Evolutionary conservation across 2,329 filamentous ascomycete species (phyloP), one percentile per base, ranked within the genome.

Genomic region (Bipolaris bicolor): DNA sequence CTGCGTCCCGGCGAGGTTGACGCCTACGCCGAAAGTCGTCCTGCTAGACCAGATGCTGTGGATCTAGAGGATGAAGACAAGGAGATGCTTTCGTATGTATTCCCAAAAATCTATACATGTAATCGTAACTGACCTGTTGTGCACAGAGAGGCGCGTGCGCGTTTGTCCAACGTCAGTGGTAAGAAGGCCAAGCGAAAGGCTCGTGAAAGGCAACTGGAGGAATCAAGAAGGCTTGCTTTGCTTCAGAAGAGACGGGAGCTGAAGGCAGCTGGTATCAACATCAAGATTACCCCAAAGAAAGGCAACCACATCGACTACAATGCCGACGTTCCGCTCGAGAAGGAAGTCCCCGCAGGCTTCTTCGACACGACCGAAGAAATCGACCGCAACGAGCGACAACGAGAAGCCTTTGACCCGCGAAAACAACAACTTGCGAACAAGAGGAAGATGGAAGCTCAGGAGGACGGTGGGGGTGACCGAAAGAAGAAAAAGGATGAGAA

Each of bases 301-400:
- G 88, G 92, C 81, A 95, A 95, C 0, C 90, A 98, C 80, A 99
- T 99, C 92, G 95, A 99, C 78, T 99, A 99, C 82, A 99, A 99
- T 77, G 95, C 95, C 68, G 95, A 99, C 69, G 96, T 99, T 64
- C 95, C 95, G 0, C 98, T 99, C 65, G 95, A 99, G 77, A 97
- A 95, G 78, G 90, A 91, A 63, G 89, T 95, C 0, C 89, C 90
- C 0, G 81, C 88, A 20, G 95, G 95, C 11, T 99, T 99, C 75
- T 97, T 94, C 79, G 94, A 99, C 74, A 99, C 95, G 0, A 82
- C 82, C 3, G 92, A 97, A 13, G 95, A 99, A 74, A 82, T 90
- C 64, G 79, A 81, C 4, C 84, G 83, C 64, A 99, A 99, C 76
- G 94, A 99, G 77, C 85, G 85, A 57, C 89, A 96, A 73, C 86